Base-by-base conservation (phyloP, 169 alveolate genomes). In the Babesia sp. region DNA sequence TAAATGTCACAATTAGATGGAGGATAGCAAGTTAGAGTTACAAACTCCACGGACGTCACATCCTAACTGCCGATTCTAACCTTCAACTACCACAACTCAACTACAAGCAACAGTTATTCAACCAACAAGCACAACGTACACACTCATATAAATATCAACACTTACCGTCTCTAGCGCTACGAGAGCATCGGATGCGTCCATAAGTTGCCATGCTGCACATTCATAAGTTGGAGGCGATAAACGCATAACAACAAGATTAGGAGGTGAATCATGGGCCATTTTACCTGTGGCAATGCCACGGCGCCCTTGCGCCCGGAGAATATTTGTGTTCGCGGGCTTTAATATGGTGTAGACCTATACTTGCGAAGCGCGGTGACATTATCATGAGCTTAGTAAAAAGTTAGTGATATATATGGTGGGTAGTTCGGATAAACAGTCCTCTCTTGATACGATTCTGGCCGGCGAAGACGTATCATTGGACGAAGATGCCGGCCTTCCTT, bases 401-500 rank as follows among this genome's bases (percentile, higher is more conserved):
- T 18, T 18, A 18, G 51, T 44, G 18, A 18, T 44, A 44, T 44
- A n/a, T n/a, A n/a, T n/a, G n/a, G n/a, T n/a, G n/a, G n/a, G n/a
- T n/a, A n/a, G n/a, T n/a, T n/a, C n/a, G n/a, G n/a, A 12, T 16
- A 41, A 41, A 16, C 50, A 41, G 16, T 18, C 56, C 14, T 18
- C 61, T 2, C 60, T 59, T 50, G 71, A 59, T 20, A 24, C 33
- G 9, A 29, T 80, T 1, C 2, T n/a, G 24, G 48, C 18, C 36
- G 88, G 88, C 3, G 73, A 80, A 7, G 72, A 51, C 29, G 67
- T 80, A 3, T 16, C 24, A 16, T 55, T 80, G 24, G 88, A 69
- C 50, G 84, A 80, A 34, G 76, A 63, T 22, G 78, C 68, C 16
- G 88, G 88, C 22, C 71, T 71, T 8, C 58, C 64, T n/a, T 37